Percentiles rank a stretch among this genome's conserved stretches.
These are phyloP conservation scores for Trametes cubensis DNA, from an alignment of 768 basidiomycete species.

Conservation along the genomic window DNA sequence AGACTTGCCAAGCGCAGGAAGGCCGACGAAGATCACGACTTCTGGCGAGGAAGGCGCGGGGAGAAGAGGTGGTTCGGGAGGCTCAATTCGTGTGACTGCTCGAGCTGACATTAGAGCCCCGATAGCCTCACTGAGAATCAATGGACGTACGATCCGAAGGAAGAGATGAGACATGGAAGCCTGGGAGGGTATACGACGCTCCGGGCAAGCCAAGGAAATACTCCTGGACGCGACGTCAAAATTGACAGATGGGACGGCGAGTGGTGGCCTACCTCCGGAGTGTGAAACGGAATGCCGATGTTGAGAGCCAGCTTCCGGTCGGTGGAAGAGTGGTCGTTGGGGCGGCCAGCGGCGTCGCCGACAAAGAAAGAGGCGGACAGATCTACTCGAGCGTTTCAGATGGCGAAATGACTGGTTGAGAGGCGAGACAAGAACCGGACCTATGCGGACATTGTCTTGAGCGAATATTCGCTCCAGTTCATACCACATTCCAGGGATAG, in stretches of 20 bases:
- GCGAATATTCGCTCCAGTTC: slow-evolving; percentile 66
- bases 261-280: slow-evolving; percentile 69
- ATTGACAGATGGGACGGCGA: background rate
- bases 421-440: slow-evolving; percentile 50
- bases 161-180: slow-evolving; percentile 64
- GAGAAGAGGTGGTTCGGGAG: slow-evolving; percentile 53
- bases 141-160: slow-evolving; percentile 32
- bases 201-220: slow-evolving; percentile 65
- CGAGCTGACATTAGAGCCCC: slow-evolving; percentile 2
- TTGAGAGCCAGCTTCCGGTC: slow-evolving; percentile 89
- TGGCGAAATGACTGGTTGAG: background rate
- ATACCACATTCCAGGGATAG: slow-evolving; percentile 86
- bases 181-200: slow-evolving; percentile 54
- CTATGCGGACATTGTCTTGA: slow-evolving; percentile 62
- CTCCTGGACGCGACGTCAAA: slow-evolving; percentile 52
- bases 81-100: slow-evolving; percentile 53
- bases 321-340: slow-evolving; percentile 74
- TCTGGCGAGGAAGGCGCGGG: slow-evolving; percentile 39
- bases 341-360: slow-evolving; percentile 88
- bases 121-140: background rate
- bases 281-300: slow-evolving; percentile 69
- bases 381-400: slow-evolving; percentile 49
- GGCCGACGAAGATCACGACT: slow-evolving; percentile 64
- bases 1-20: slow-evolving; percentile 76
- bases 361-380: slow-evolving; percentile 71